Percentiles rank a stretch among this genome's conserved stretches.
phyloP scores from a whole-genome alignment of 2,329 filamentous ascomycete species.

The Claviceps sp. region DNA sequence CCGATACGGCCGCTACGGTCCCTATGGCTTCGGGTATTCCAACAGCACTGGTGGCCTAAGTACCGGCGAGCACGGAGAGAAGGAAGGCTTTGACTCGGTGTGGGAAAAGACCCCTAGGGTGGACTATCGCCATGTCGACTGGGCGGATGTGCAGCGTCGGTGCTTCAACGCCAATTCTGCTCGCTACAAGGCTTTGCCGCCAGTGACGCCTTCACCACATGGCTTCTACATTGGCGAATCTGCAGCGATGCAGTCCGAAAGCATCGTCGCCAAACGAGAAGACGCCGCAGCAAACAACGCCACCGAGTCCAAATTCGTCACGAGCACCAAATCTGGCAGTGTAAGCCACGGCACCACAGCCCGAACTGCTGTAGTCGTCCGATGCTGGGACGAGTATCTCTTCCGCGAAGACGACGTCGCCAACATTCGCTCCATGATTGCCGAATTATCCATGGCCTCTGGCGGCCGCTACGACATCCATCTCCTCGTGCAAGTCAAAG shows the following conservation, averaged over 20 bases:
- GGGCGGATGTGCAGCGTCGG: constrained; percentile 63
- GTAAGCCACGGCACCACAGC: constrained; percentile 13
- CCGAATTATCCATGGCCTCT: constrained; percentile 66
- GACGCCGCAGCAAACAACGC: not conserved
- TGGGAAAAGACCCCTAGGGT: constrained; percentile 61
- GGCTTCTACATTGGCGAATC: constrained; percentile 34
- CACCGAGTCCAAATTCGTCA: not conserved
- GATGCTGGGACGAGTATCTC: constrained; percentile 67
- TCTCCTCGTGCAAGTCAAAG: constrained; percentile 71
- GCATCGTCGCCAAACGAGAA: not conserved
- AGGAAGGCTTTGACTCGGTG: constrained; percentile 63
- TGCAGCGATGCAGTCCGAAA: not conserved
- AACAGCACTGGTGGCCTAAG: constrained; percentile 65
- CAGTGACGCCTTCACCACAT: constrained; percentile 26
- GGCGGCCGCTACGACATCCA: constrained; percentile 81
- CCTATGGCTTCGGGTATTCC: constrained; percentile 84
- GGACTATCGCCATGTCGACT: constrained; percentile 64
- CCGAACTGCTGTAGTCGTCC: constrained; percentile 62
- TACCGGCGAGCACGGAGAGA: constrained; percentile 73
- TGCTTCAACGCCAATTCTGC: constrained; percentile 59
- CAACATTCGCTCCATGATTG: constrained; percentile 71
- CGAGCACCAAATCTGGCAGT: constrained; percentile 4
- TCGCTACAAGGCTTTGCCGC: constrained; percentile 46
- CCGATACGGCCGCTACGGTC: constrained; percentile 72
- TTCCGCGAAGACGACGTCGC: constrained; percentile 73